These are phyloP conservation scores for Talaromyces proteolyticus DNA, from an alignment of 495 filamentous ascomycete genomes.

Conservation along the genomic window DNA sequence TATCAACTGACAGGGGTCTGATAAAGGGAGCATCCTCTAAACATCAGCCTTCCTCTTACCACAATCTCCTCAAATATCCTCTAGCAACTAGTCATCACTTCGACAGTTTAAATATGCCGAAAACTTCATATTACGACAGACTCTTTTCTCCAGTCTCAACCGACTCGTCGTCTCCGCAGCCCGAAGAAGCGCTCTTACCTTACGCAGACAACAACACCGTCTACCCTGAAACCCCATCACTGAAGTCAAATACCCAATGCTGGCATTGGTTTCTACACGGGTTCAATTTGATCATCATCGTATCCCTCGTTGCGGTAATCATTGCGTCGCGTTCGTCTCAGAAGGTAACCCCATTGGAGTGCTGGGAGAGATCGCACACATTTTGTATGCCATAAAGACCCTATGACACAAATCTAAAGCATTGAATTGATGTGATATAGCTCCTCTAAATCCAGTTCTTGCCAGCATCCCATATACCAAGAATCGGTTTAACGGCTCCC, in stretches of 20 bases:
- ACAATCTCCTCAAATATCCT: too few relatives aligned
- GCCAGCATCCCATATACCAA: neutral
- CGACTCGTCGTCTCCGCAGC: too few relatives aligned
- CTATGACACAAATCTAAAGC: too few relatives aligned
- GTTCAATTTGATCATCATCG: neutral
- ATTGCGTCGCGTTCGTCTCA: neutral
- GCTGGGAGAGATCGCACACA: neutral
- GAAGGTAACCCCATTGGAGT: neutral
- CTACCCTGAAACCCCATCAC: neutral
- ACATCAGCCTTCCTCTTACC: too few relatives aligned
- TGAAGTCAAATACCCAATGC: neutral
- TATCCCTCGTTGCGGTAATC: neutral
- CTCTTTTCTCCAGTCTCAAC: too few relatives aligned
- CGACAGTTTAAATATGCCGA: too few relatives aligned
- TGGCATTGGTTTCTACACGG: neutral
- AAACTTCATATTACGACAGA: too few relatives aligned
- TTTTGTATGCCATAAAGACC: neutral
- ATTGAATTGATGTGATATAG: too few relatives aligned
- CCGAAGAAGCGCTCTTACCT: neutral
- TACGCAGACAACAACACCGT: neutral
- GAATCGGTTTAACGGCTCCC: neutral
- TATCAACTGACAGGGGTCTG: too few relatives aligned
- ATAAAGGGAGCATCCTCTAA: too few relatives aligned
- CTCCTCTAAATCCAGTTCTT: neutral
- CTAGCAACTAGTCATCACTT: too few relatives aligned